Conservation (phyloP, 257 asterid species). For the Euphrasia confusa region DNA sequence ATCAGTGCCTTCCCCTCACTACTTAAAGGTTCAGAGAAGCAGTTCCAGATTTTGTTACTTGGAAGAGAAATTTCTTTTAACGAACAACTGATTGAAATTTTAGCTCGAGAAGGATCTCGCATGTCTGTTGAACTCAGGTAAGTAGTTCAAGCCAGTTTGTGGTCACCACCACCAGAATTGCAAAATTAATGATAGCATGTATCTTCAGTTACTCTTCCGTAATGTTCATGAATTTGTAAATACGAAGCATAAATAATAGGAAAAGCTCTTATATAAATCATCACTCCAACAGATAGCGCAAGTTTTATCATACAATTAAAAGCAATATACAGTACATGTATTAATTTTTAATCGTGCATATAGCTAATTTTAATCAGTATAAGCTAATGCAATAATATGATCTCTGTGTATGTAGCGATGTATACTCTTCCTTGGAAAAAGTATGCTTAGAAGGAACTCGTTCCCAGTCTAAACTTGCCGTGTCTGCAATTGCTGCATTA, state of each 20-base stretch:
- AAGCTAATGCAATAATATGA: slow-evolving; percentile 15
- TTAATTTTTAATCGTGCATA: not conserved
- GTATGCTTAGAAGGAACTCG: slow-evolving; percentile 75
- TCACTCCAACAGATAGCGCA: not conserved
- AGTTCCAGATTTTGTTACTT: slow-evolving; percentile 47
- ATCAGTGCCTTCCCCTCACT: slow-evolving; percentile 66
- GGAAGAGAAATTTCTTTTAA: slow-evolving; percentile 51
- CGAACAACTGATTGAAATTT: slow-evolving; percentile 59
- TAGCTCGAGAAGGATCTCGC: slow-evolving; percentile 58
- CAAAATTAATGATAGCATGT: slow-evolving; percentile 17
- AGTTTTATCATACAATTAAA: not conserved
- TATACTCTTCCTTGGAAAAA: slow-evolving; percentile 65
- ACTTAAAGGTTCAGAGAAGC: slow-evolving; percentile 61
- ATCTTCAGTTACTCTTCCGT: slow-evolving; percentile 9
- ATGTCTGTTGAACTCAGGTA: slow-evolving; percentile 60
- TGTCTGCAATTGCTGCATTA: slow-evolving; percentile 64
- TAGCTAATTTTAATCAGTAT: slow-evolving; percentile 14
- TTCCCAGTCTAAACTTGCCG: slow-evolving; percentile 66
- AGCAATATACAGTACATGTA: not conserved
- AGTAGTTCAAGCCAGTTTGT: slow-evolving; percentile 20
- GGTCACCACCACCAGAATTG: slow-evolving; percentile 20
- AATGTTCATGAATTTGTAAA: not conserved
- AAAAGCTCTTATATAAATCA: not conserved
- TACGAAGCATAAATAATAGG: not conserved
- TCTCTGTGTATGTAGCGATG: slow-evolving; percentile 45